Base-by-base conservation (phyloP, 352 stramenopile species). In the Globisporangium abappressorium region DNA sequence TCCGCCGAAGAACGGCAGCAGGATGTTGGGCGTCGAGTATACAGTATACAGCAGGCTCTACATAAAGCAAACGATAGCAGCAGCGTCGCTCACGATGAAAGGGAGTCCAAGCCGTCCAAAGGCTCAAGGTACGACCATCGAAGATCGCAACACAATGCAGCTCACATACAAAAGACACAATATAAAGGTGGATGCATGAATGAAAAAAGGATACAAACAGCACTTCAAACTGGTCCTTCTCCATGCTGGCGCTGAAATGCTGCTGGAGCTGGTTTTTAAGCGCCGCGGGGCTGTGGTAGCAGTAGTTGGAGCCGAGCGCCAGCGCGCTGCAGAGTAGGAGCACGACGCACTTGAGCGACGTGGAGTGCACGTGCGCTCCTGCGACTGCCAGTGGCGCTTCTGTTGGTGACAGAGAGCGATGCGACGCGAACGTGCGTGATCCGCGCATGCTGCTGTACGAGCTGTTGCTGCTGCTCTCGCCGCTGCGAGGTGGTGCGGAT, bases 21-120 rank as follows among this genome's bases (percentile, higher is more conserved):
- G 64, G 47, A 95, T 87, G 64, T 96, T 97, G 2, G 89, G 89
- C 12, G 88, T 82, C 58, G 80, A 90, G 72, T 95, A 95, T 26
- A 95, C 64, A 22, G 83, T 92, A 76, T 97, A 97, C 30, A 97
- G 77, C 60, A 96, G 66, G 62, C 86, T 93, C 78, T 93, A 83
- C 5, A 71, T 18, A 2, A 33, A 7, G 15, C 8, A 55, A 34
- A 28, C 38, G 12, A 46, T 46, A 18, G 6, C 5, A 46, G 12
- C n/a, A 54, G 3, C 30, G 15, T 11, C 3, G 38, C 18, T 55
- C n/a, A 11, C 36, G 34, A 70, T 67, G 53, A 62, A 54, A 56
- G 63, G 54, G 56, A 34, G 8, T 8, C 30, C 30, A 34, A 34
- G 30, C 30, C 30, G 3, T 34, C 30, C 30, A 34, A 34, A 34